Evolutionary conservation across 306 rosid genomes (phyloP), one percentile per base, ranked within the genome.

Genomic region (Prunus padus): DNA sequence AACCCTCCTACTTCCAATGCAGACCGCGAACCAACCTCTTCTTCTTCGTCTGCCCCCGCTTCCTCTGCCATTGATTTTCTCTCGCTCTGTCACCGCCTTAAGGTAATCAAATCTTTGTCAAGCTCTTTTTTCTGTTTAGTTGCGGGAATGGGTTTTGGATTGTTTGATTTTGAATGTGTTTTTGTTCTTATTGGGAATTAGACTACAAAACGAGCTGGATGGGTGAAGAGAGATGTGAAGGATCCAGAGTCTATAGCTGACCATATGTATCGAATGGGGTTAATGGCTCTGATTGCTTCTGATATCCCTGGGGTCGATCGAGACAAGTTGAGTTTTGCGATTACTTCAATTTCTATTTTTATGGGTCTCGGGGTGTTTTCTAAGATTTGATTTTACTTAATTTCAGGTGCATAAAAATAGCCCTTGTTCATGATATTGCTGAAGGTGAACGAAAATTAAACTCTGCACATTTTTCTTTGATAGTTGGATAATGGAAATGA

Each of bases 181-280:
- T 8, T 8, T 45, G 18, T 49, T 69, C 26, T 26, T 22, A 20
- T 70, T 73, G 14, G 61, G 75, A 42, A 71, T 80, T 55, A 95
- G 98, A 85, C 91, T 20, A 92, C 97, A 18, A 95, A 90, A 50
- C 87, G 98, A 85, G 79, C 93, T 49, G 96, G 98, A 56, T 95
- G 98, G 97, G 64, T 95, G 56, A 67, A 81, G 54, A 89, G 73
- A 74, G 88, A 72, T 10, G 86, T 89, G 0, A 67, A 85, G 84
- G 84, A 86, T 82, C 92, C 97, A 1, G 97, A 92, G 84, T 90
- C 98, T 23, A 73, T 92, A 57, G 97, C 96, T 4, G 97, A 92
- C 91, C 98, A 95, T 78, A 95, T 90, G 97, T 89, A 95, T 67
- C 84, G 98, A 73, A 95, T 90, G 98, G 80, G 96, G 40, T 23